Conservation (phyloP, 1,284 basidiomycete genomes). For the Fomitopsis betulina region DNA sequence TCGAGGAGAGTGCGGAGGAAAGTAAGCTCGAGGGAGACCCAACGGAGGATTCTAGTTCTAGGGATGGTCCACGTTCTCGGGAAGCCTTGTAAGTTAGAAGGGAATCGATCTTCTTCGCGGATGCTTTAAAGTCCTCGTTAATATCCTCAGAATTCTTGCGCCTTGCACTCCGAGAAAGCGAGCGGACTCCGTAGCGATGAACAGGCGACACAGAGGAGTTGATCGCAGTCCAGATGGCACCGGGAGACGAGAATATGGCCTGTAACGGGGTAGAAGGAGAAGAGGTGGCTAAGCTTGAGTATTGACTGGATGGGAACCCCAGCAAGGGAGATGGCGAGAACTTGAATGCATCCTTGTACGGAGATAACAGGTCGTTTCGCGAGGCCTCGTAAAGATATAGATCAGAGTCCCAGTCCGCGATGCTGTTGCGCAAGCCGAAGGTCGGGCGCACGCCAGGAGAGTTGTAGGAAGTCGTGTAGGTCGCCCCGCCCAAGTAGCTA, state of each 20-base stretch:
- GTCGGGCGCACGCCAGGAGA: conserved; percentile 6
- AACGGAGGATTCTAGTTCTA: conserved; percentile 6
- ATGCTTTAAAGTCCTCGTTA: neutral
- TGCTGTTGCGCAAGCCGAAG: conserved; percentile 12
- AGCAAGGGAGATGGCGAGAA: conserved; percentile 9
- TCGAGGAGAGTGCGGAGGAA: conserved; percentile 17
- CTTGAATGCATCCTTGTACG: neutral
- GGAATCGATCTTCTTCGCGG: conserved; percentile 12
- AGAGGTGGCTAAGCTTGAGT: conserved; percentile 9
- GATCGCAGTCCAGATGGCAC: conserved; percentile 16
- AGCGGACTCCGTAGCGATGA: conserved; percentile 9
- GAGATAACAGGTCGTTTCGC: conserved; percentile 6
- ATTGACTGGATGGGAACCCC: conserved; percentile 2
- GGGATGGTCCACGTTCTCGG: conserved; percentile 2
- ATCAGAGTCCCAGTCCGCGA: conserved; percentile 12
- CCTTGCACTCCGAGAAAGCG: neutral
- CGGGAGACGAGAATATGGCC: conserved; percentile 19
- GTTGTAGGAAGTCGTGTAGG: neutral
- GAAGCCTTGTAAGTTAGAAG: conserved; percentile 13
- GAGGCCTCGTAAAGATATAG: conserved; percentile 14
- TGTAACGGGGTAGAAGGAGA: conserved; percentile 20
- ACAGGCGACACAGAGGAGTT: conserved; percentile 19
- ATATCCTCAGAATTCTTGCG: neutral
- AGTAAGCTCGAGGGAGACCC: conserved; percentile 7
- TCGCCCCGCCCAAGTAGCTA: neutral